Evolutionary conservation across 2,329 filamentous ascomycete species (phyloP).

Genomic region (Aspergillus arachidicola): DNA sequence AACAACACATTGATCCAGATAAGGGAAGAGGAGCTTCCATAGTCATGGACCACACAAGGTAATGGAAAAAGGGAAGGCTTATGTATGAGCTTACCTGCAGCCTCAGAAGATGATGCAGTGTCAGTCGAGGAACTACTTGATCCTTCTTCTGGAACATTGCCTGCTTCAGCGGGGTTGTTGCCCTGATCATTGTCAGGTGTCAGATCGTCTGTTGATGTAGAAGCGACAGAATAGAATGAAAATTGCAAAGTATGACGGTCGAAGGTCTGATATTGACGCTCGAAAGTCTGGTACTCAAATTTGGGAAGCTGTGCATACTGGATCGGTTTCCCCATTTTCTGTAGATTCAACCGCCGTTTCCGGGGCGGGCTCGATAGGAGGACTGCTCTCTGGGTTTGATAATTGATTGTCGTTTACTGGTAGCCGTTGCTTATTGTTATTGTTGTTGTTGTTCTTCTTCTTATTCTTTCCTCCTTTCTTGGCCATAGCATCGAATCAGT

Average conservation of each 20-base stretch:
- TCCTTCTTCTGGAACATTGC: constrained; percentile 24
- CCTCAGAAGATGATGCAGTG: constrained; percentile 26
- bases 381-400: constrained; percentile 24
- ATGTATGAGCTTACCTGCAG: constrained; percentile 31
- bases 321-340: constrained; percentile 40
- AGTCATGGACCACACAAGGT: neutral
- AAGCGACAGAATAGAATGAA: constrained; percentile 39
- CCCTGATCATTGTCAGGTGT: constrained; percentile 41
- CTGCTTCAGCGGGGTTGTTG: constrained; percentile 33
- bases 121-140: constrained; percentile 29
- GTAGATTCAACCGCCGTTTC: constrained; percentile 32
- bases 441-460: constrained; percentile 37
- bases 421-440: constrained; percentile 25
- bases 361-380: constrained; percentile 27
- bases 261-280: constrained; percentile 48
- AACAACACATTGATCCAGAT: neutral
- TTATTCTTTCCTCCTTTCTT: constrained; percentile 39
- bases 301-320: constrained; percentile 49
- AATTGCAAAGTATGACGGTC: constrained; percentile 42
- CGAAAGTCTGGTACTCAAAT: constrained; percentile 47
- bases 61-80: neutral
- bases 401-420: constrained; percentile 32
- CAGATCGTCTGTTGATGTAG: constrained; percentile 34
- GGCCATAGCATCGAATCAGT: constrained; percentile 40
- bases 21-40: neutral